Evolutionary conservation across 2,329 filamentous ascomycete species (phyloP), one percentile per base, ranked within the genome.

Genomic region (Stenocarpella maydis): DNA sequence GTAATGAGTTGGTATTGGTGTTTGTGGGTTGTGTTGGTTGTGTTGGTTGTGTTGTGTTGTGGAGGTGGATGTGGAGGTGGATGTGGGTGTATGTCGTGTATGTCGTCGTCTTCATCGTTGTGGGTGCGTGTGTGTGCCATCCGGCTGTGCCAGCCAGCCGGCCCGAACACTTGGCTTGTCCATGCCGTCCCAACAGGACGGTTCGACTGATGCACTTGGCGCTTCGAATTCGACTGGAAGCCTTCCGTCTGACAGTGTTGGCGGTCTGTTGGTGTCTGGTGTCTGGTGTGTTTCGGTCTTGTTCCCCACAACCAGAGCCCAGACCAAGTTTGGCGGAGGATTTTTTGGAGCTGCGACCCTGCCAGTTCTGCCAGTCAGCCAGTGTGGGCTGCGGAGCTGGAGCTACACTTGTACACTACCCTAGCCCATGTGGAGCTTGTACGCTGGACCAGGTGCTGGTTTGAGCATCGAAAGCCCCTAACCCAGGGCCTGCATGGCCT

Each of bases 311-410:
- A 28, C 43, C 1, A 21, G 1, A 26, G 28, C 58, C 58, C 43
- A 63, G 58, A 63, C 37, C 41, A 37, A 63, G 58, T 49, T 63
- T 63, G 58, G 58, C 58, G 58, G 58, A 63, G 58, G 58, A 63
- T 63, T 49, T 61, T 49, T 61, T 34, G 31, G 4, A 34, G n/a
- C 31, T 34, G 31, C 31, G 9, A 34, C 31, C 31, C 31, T 9
- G 9, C 31, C 31, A n/a, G n/a, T n/a, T n/a, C n/a, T n/a, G n/a
- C n/a, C n/a, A n/a, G n/a, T n/a, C n/a, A n/a, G n/a, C n/a, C n/a
- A n/a, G n/a, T n/a, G n/a, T n/a, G n/a, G n/a, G n/a, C n/a, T n/a
- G n/a, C n/a, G n/a, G 31, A 34, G 31, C 31, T 34, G 21, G 53
- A 19, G 53, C 53, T 26, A 7, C 53, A 10, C 34, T 37, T 37